Evolutionary conservation across 768 basidiomycete species (phyloP).

Genomic region (Gymnopilus dilepis): DNA sequence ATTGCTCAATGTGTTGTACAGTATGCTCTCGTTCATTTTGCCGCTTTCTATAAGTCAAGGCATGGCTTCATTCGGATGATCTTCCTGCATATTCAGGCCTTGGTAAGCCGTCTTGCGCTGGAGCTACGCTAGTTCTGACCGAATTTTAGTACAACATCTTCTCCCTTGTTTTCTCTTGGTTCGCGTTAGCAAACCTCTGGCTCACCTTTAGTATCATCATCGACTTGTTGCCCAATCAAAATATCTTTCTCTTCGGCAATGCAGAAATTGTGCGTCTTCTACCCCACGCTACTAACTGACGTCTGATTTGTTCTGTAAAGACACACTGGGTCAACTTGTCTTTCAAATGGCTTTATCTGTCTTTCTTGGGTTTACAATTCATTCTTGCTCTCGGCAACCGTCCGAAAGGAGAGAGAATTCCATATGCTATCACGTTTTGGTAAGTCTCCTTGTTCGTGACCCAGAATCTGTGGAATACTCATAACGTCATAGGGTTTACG

Average conservation of each 20-base stretch:
- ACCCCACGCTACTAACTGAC: background rate
- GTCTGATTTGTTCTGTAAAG: constrained; percentile 39
- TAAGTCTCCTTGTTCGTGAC: constrained; percentile 33
- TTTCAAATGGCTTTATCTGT: constrained; percentile 87
- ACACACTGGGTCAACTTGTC: constrained; percentile 88
- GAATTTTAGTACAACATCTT: constrained; percentile 77
- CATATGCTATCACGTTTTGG: constrained; percentile 79
- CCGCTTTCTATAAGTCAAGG: constrained; percentile 82
- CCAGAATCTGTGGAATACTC: too few species aligned
- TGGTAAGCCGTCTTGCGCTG: constrained; percentile 55
- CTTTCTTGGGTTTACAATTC: constrained; percentile 80
- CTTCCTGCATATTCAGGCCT: constrained; percentile 92
- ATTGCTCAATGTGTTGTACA: constrained; percentile 33
- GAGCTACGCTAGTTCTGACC: background rate
- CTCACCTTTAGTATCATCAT: constrained; percentile 96
- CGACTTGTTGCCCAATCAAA: constrained; percentile 70
- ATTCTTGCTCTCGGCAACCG: constrained; percentile 73
- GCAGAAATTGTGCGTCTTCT: constrained; percentile 58
- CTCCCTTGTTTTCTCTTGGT: constrained; percentile 90
- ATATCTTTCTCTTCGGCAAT: constrained; percentile 74
- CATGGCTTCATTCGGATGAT: constrained; percentile 94
- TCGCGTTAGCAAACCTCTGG: constrained; percentile 91
- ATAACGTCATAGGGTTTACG: constrained; percentile 71
- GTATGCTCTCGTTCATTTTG: constrained; percentile 95
- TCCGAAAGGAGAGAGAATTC: constrained; percentile 84